A percentile compares a stretch with the other conserved stretches of the same genome.
Conservation (phyloP, 148 eudicot species). For the Euryodendron excelsum region DNA sequence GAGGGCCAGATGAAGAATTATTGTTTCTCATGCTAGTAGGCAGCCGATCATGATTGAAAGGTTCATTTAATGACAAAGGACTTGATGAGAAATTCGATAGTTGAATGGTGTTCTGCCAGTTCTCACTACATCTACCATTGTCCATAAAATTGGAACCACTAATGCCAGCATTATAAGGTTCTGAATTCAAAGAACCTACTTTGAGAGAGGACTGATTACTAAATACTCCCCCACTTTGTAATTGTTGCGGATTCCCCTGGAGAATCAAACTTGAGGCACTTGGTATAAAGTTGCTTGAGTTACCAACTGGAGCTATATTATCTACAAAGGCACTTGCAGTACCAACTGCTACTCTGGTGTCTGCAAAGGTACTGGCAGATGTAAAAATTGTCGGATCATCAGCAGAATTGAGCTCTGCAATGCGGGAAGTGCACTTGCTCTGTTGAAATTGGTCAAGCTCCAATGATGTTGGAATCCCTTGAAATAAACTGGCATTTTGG, state of each 20-base stretch:
- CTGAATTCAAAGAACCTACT: constrained; percentile 25
- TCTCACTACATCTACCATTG: constrained; percentile 20
- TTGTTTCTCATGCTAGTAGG: constrained; percentile 21
- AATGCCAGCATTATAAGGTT: constrained; percentile 24
- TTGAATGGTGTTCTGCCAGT: constrained; percentile 22
- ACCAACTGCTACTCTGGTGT: constrained; percentile 3
- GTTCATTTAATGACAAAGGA: constrained; percentile 20
- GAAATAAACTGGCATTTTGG: constrained; percentile 37
- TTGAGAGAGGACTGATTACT: constrained; percentile 30
- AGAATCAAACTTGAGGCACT: no score
- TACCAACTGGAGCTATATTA: constrained; percentile 12
- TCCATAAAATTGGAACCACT: constrained; percentile 29
- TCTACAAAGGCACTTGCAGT: constrained; percentile 22
- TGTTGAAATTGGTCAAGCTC: constrained; percentile 38
- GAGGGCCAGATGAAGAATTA: constrained; percentile 19
- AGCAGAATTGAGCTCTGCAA: constrained; percentile 23
- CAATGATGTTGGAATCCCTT: constrained; percentile 32
- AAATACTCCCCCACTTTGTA: constrained; percentile 20
- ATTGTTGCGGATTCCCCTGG: constrained; percentile 22
- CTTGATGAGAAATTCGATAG: constrained; percentile 27
- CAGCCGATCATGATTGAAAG: constrained; percentile 23
- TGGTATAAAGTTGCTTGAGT: constrained; percentile 21
- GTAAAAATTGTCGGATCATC: constrained; percentile 22
- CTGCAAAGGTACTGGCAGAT: constrained; percentile 4
- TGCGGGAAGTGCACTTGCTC: constrained; percentile 19